Conservation (phyloP, 2,329 filamentous ascomycete genomes). For the Neopestalotiopsis sp. region DNA sequence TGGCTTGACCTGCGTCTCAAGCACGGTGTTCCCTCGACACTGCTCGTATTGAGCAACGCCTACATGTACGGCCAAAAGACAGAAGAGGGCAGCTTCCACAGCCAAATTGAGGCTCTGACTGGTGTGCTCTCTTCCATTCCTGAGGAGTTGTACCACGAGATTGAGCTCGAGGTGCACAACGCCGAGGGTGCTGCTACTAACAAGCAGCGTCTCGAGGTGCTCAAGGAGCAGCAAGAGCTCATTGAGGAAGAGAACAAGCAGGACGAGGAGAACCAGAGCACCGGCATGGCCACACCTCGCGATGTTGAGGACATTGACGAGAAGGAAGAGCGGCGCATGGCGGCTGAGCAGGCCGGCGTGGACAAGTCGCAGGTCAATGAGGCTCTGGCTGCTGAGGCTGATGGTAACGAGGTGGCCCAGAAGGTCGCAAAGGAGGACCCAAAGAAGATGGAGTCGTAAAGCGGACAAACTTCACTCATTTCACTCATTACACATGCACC, state of each 20-base stretch:
- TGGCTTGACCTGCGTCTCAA: slow-evolving; percentile 95
- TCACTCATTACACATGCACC: slow-evolving; percentile 8
- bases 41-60: slow-evolving; percentile 94
- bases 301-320: slow-evolving; percentile 95
- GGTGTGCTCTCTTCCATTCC: slow-evolving; percentile 93
- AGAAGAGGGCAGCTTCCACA: slow-evolving; percentile 84
- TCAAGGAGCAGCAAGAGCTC: slow-evolving; percentile 97
- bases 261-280: slow-evolving; percentile 78
- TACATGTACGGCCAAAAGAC: slow-evolving; percentile 86
- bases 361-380: slow-evolving; percentile 58
- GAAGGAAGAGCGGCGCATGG: slow-evolving; percentile 70
- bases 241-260: slow-evolving; percentile 98
- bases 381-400: slow-evolving; percentile 60
- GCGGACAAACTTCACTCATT: slow-evolving; percentile 18
- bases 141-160: slow-evolving; percentile 98
- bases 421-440: slow-evolving; percentile 31
- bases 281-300: slow-evolving; percentile 76
- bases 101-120: slow-evolving; percentile 90
- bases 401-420: slow-evolving; percentile 46
- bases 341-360: slow-evolving; percentile 54
- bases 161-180: slow-evolving; percentile 96
- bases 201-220: slow-evolving; percentile 96
- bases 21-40: slow-evolving; percentile 93
- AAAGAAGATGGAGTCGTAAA: slow-evolving; percentile 27
- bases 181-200: slow-evolving; percentile 97